Percentiles rank a stretch among this genome's conserved stretches.
Evolutionary conservation across 768 basidiomycete species (phyloP).

Genomic region (Tephrocybe sp.): DNA sequence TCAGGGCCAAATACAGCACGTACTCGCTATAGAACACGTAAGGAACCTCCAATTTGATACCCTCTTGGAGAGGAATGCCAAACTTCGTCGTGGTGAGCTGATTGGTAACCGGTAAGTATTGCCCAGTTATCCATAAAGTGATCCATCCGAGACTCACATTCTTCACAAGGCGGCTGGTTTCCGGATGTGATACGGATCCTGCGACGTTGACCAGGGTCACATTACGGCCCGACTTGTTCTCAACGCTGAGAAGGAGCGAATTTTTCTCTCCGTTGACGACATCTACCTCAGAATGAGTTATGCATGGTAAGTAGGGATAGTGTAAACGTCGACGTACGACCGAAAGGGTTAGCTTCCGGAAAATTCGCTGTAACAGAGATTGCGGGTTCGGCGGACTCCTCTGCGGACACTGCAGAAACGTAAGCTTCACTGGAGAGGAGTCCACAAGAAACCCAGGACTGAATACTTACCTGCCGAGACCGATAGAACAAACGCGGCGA

Average conservation of each 20-base stretch:
- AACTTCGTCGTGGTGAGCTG: slow-evolving; percentile 64
- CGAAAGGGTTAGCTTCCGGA: slow-evolving; percentile 72
- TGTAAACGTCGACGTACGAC: slow-evolving; percentile 51
- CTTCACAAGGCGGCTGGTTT: slow-evolving; percentile 63
- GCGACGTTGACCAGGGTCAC: slow-evolving; percentile 64
- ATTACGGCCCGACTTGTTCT: slow-evolving; percentile 76
- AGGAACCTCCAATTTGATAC: slow-evolving; percentile 63
- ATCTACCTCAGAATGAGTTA: slow-evolving; percentile 44
- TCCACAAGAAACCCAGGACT: slow-evolving; percentile 2
- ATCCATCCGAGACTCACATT: slow-evolving; percentile 49
- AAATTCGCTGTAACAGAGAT: slow-evolving; percentile 57
- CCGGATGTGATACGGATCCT: slow-evolving; percentile 68
- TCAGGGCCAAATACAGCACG: slow-evolving; percentile 22
- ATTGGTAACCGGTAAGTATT: not conserved
- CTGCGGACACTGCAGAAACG: slow-evolving; percentile 20
- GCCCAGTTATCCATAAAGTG: slow-evolving; percentile 1
- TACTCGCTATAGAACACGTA: slow-evolving; percentile 83
- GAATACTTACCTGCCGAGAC: slow-evolving; percentile 19
- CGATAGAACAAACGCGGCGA: slow-evolving; percentile 15
- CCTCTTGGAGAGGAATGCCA: slow-evolving; percentile 50
- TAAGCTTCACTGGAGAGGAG: slow-evolving; percentile 1
- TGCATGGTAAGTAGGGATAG: slow-evolving; percentile 4
- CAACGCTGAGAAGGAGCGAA: slow-evolving; percentile 59
- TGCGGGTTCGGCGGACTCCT: slow-evolving; percentile 49
- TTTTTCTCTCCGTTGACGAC: slow-evolving; percentile 85